Base-by-base conservation (phyloP, 352 stramenopile genomes). In the Phytopythium aichiense region DNA sequence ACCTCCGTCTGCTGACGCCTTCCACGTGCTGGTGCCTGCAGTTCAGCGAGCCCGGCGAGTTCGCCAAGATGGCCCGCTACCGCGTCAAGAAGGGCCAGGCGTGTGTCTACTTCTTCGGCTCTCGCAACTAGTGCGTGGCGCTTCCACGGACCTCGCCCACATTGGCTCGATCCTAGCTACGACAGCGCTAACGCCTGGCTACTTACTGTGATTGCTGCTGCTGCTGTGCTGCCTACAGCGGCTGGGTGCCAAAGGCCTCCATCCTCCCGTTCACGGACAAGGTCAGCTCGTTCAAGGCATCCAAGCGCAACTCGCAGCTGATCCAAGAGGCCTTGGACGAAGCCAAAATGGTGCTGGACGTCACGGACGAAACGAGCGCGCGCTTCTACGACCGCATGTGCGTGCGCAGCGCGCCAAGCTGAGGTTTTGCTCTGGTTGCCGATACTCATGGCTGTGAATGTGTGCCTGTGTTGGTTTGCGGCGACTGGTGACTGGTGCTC, bases 41-140 rank as follows among this genome's bases (percentile, higher is more conserved):
- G 86, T 90, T 89, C 65, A 89, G 82, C 60, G 86, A 95, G 38
- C 81, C 83, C 8, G 86, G 85, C 4, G 86, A 95, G 59, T 95
- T 88, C 58, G 77, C 76, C 52, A 92, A 92, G 55, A 91, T 93
- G 82, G 74, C 76, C 31, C 72, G 78, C 25, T 78, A 92, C 73
- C 82, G 86, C 23, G 71, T 67, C 25, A 92, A 92, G 63, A 89
- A 89, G 54, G 81, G 79, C 11, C 81, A 91, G 63, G 69, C 82
- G 2, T 95, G 86, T 33, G 86, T 95, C 33, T 95, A 93, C 54
- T 95, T 95, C 64, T 95, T 93, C 48, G 86, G 86, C 40, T 90
- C 82, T 22, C 78, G 84, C 25, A 95, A 95, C 69, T 95, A 92
- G 86, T 95, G 81, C 68, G 84, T 87, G 4, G 0, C 46, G 28